Evolutionary conservation across 352 stramenopile genomes (phyloP).

Genomic region (Phytophthora citrophthora): DNA sequence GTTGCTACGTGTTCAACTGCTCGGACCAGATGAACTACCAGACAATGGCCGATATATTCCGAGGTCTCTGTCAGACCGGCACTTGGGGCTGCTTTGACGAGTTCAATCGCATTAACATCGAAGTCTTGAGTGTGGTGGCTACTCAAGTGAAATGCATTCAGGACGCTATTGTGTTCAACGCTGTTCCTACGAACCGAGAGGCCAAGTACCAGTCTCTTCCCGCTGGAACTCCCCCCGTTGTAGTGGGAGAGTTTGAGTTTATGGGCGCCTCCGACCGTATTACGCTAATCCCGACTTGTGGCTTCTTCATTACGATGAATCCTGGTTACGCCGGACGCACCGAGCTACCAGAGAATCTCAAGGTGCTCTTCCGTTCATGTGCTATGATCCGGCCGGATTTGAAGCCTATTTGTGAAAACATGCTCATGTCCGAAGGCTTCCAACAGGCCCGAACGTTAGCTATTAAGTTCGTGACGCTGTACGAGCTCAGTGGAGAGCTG

Average conservation of each 20-base stretch:
- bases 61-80: constrained; percentile 81
- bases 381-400: constrained; percentile 96
- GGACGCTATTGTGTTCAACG: constrained; percentile 86
- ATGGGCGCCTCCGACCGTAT: constrained; percentile 88
- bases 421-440: constrained; percentile 92
- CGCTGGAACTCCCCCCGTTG: constrained; percentile 92
- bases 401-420: constrained; percentile 90
- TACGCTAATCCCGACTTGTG: constrained; percentile 87
- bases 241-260: constrained; percentile 89
- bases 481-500: constrained; percentile 84
- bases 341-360: constrained; percentile 91
- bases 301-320: constrained; percentile 97
- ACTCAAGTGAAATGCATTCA: constrained; percentile 90
- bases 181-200: constrained; percentile 94
- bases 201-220: constrained; percentile 94
- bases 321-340: constrained; percentile 91
- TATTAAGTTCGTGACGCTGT: constrained; percentile 94
- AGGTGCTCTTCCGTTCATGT: constrained; percentile 92
- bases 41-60: constrained; percentile 91
- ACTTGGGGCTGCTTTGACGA: constrained; percentile 91
- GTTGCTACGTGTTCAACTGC: constrained; percentile 92
- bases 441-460: constrained; percentile 87
- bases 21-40: constrained; percentile 92
- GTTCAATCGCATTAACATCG: constrained; percentile 91
- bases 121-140: constrained; percentile 87